Evolutionary conservation across 495 filamentous ascomycete genomes (phyloP).

Genomic region (Penicillium dipodomyicola): DNA sequence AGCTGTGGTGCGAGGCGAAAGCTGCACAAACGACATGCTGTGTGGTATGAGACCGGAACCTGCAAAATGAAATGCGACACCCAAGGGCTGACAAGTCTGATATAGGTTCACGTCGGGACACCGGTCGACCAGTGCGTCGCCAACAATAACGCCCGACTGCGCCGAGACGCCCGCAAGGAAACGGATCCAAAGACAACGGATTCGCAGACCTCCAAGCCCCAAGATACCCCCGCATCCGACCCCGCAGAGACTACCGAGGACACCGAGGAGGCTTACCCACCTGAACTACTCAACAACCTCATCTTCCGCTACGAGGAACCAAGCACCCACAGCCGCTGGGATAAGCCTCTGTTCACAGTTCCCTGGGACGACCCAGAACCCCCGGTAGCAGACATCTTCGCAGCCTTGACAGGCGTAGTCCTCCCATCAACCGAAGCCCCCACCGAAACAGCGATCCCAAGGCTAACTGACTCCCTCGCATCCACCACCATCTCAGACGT

Average conservation of each 20-base stretch:
- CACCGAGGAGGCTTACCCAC: conserved; percentile 57
- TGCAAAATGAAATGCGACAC: neutral
- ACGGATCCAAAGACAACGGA: neutral
- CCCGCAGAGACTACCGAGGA: conserved; percentile 23
- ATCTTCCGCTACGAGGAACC: conserved; percentile 96
- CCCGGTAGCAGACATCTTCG: conserved; percentile 73
- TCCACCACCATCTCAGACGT: conserved; percentile 30
- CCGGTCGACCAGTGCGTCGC: conserved; percentile 61
- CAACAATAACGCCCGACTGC: conserved; percentile 43
- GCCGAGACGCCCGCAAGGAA: conserved; percentile 15
- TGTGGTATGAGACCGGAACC: conserved; percentile 53
- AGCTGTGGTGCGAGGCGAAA: conserved; percentile 93
- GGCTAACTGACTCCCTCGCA: conserved; percentile 28
- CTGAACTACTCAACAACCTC: conserved; percentile 81
- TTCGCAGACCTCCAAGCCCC: neutral
- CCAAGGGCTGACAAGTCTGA: conserved; percentile 12
- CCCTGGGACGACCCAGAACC: conserved; percentile 73
- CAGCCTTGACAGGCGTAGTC: conserved; percentile 56
- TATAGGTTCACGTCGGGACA: conserved; percentile 75
- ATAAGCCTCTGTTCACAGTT: conserved; percentile 89
- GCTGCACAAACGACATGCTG: conserved; percentile 77
- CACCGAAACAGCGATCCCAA: conserved; percentile 25
- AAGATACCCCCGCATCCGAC: conserved; percentile 7
- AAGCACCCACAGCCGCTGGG: conserved; percentile 92
- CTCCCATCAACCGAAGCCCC: conserved; percentile 28